Evolutionary conservation across 2,329 filamentous ascomycete species (phyloP).

Genomic region (Cadophora gregata): DNA sequence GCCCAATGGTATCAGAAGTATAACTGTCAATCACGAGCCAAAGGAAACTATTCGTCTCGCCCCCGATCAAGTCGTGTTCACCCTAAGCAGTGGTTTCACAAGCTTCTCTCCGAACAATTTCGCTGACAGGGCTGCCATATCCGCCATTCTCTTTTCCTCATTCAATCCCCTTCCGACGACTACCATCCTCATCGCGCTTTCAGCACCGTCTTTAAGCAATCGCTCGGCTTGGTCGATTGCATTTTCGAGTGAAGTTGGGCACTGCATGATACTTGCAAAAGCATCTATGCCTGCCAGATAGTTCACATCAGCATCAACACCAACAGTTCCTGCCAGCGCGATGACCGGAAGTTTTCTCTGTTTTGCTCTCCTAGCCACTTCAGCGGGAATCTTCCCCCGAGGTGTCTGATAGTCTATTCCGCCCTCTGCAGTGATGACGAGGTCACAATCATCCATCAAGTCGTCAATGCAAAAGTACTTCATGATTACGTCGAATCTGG

Average conservation of each 20-base stretch:
- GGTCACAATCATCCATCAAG: constrained; percentile 2
- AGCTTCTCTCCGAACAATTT: constrained; percentile 4
- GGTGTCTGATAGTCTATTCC: constrained; percentile 9
- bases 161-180: constrained; percentile 1
- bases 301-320: constrained; percentile 2
- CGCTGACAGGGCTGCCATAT: background rate
- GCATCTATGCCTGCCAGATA: constrained; percentile 3
- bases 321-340: background rate
- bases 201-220: constrained; percentile 3
- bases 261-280: constrained; percentile 5
- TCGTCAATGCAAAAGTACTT: constrained; percentile 8
- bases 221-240: constrained; percentile 3
- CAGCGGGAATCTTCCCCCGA: background rate
- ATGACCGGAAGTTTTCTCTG: constrained; percentile 4
- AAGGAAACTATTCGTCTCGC: background rate
- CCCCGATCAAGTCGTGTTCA: constrained; percentile 2
- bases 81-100: background rate
- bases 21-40: background rate
- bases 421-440: constrained; percentile 8
- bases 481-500: constrained; percentile 10
- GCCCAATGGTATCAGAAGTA: background rate
- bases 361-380: constrained; percentile 7
- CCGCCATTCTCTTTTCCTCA: constrained; percentile 3
- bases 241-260: constrained; percentile 5
- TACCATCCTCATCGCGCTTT: constrained; percentile 8